Evolutionary conservation across 179 eudicot species (phyloP).

Genomic region (Vitellaria paradoxa): DNA sequence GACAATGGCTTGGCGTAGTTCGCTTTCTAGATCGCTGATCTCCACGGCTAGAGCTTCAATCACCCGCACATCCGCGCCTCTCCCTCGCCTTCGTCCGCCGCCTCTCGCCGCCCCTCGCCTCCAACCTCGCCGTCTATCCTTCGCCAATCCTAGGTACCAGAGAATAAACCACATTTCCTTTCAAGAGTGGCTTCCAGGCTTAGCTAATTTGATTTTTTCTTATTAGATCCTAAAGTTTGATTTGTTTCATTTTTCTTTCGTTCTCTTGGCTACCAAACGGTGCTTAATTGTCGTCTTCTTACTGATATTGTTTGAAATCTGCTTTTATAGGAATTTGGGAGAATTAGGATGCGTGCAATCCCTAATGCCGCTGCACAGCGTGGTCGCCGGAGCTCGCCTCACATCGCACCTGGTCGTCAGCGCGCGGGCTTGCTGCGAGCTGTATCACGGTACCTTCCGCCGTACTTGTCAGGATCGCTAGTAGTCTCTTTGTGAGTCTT

Average conservation of each 20-base stretch:
- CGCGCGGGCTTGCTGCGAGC: constrained; percentile 73
- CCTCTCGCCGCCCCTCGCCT: constrained; percentile 38
- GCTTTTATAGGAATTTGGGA: constrained; percentile 50
- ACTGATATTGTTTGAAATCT: neutral
- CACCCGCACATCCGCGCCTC: constrained; percentile 44
- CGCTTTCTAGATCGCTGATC: constrained; percentile 54
- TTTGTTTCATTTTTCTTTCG: neutral
- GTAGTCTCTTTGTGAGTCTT: constrained; percentile 41
- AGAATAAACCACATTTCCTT: no score
- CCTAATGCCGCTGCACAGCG: constrained; percentile 54
- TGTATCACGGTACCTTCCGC: constrained; percentile 91
- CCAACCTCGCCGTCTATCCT: constrained; percentile 9
- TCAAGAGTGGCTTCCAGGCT: no score
- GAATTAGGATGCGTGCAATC: constrained; percentile 78
- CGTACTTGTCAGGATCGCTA: constrained; percentile 97
- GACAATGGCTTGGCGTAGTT: constrained; percentile 73
- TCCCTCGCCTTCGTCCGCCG: constrained; percentile 54
- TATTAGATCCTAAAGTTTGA: neutral
- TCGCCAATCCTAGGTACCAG: no score
- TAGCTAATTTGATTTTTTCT: neutral
- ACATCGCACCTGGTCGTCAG: constrained; percentile 52
- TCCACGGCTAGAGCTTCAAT: constrained; percentile 57
- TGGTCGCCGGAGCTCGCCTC: constrained; percentile 37
- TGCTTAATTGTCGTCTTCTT: neutral
- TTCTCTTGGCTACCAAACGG: constrained; percentile 5